phyloP scores from a whole-genome alignment of 108 stramenopile species.

The Skeletonema potamos region DNA sequence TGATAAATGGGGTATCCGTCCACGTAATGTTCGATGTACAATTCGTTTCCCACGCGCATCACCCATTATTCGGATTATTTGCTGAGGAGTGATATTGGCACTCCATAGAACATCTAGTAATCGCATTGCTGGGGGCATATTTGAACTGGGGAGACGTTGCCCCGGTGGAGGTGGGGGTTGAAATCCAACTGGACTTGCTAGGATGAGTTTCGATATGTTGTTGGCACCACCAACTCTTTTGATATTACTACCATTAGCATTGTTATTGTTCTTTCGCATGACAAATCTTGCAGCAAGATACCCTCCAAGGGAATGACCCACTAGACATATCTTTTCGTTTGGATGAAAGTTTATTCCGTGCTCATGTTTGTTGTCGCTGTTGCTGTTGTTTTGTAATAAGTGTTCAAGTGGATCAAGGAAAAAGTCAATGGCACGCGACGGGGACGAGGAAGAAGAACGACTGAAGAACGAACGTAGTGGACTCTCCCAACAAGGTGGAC shows the following conservation, averaged over 20 bases:
- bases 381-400: slow-evolving; percentile 7
- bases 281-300: slow-evolving; percentile 51
- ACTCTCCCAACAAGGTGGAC: slow-evolving; percentile 45
- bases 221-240: too few relatives aligned
- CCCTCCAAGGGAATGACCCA: slow-evolving; percentile 52
- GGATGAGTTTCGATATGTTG: slow-evolving; percentile 28
- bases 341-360: not conserved
- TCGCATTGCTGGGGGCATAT: slow-evolving; percentile 35
- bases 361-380: not conserved
- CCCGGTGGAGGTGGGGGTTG: slow-evolving; percentile 23
- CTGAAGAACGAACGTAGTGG: slow-evolving; percentile 34
- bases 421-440: slow-evolving; percentile 41
- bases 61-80: slow-evolving; percentile 43
- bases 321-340: slow-evolving; percentile 38
- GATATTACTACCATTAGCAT: slow-evolving; percentile 4
- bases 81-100: slow-evolving; percentile 51
- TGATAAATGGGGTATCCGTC: slow-evolving; percentile 45
- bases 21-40: slow-evolving; percentile 32
- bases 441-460: not conserved
- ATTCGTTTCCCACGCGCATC: slow-evolving; percentile 33
- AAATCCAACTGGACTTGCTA: slow-evolving; percentile 54
- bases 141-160: slow-evolving; percentile 20
- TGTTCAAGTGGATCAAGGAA: slow-evolving; percentile 50
- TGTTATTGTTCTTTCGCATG: slow-evolving; percentile 15
- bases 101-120: slow-evolving; percentile 52